phyloP scores from a whole-genome alignment of 2,329 filamentous ascomycete genomes.

The Ilyonectria robusta region DNA sequence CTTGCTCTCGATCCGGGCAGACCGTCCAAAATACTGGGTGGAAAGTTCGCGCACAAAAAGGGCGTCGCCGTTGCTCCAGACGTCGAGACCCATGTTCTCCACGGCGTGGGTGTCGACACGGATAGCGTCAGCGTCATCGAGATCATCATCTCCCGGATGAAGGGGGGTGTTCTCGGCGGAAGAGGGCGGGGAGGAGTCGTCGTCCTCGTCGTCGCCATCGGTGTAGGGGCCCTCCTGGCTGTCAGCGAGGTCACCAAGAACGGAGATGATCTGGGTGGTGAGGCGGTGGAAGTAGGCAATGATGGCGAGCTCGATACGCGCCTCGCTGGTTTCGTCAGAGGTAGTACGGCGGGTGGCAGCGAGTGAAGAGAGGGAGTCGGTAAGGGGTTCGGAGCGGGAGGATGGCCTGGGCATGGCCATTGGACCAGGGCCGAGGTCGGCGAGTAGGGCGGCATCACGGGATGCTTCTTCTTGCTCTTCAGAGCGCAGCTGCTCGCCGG shows the following conservation, averaged over 20 bases:
- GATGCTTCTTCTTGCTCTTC: constrained; percentile 72
- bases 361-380: constrained; percentile 63
- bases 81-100: constrained; percentile 80
- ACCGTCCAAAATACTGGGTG: constrained; percentile 75
- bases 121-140: constrained; percentile 57
- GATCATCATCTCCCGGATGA: constrained; percentile 36
- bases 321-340: constrained; percentile 58
- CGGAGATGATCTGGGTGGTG: constrained; percentile 75
- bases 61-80: constrained; percentile 81
- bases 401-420: constrained; percentile 50
- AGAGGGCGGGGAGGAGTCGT: constrained; percentile 52
- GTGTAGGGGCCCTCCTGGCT: constrained; percentile 60
- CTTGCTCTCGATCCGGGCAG: constrained; percentile 75
- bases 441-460: constrained; percentile 69
- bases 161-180: constrained; percentile 49
- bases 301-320: constrained; percentile 75
- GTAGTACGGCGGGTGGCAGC: constrained; percentile 52
- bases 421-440: constrained; percentile 61
- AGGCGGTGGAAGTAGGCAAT: constrained; percentile 87
- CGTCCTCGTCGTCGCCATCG: constrained; percentile 52
- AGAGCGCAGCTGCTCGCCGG: constrained; percentile 78
- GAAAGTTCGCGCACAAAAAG: constrained; percentile 76
- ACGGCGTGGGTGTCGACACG: constrained; percentile 76
- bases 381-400: constrained; percentile 53
- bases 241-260: constrained; percentile 73